These are phyloP conservation scores for Pachyrhizus erosus DNA, from an alignment of 306 rosid species.

Conservation along the genomic window DNA sequence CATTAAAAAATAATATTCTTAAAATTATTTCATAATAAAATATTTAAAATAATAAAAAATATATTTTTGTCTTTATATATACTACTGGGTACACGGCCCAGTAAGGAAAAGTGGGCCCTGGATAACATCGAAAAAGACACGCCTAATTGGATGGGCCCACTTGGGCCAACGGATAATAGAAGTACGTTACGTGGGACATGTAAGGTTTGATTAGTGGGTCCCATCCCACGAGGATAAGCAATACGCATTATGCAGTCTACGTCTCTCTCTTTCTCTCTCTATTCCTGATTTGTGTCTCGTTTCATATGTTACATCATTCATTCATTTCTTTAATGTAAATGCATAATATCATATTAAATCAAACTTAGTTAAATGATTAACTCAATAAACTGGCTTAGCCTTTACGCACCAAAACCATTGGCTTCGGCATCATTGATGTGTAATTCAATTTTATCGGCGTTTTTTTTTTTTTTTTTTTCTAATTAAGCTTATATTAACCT, in stretches of 20 bases:
- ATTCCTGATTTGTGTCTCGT: not conserved
- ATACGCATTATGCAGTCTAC: conserved; percentile 7
- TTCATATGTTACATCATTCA: not conserved
- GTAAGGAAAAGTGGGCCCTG: conserved; percentile 34
- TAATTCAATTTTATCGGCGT: not conserved
- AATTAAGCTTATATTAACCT: not conserved
- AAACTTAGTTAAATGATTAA: not conserved
- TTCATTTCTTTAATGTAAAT: not conserved
- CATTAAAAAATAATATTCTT: not conserved
- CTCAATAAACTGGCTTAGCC: not conserved
- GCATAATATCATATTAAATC: not conserved
- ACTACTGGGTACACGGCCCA: conserved; percentile 17
- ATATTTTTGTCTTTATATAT: conserved; percentile 23
- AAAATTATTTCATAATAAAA: not conserved
- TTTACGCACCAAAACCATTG: not conserved
- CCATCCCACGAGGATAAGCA: conserved; percentile 38
- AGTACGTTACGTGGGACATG: conserved; percentile 38
- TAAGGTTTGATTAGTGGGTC: conserved; percentile 37
- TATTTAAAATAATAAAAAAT: not conserved
- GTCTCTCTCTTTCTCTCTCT: conserved; percentile 9
- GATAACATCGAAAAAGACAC: conserved; percentile 19
- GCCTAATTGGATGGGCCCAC: conserved; percentile 37
- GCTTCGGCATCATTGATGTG: not conserved
- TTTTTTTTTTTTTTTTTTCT: not conserved
- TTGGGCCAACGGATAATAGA: not conserved